These are phyloP conservation scores for Candida sphagnicola DNA, from an alignment of 805 yeast species.

Conservation along the genomic window DNA sequence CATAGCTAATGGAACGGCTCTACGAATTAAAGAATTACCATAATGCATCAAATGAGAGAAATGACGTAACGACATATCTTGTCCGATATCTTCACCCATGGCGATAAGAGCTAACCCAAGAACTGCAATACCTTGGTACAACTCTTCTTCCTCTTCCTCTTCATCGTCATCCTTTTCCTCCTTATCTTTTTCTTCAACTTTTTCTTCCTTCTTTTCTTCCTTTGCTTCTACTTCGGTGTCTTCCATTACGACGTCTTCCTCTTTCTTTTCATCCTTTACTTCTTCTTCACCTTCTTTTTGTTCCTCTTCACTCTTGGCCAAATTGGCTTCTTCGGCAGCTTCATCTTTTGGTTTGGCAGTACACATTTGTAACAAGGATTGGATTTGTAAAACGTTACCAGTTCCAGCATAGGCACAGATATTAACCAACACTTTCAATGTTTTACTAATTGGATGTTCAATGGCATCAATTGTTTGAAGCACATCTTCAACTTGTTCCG, in stretches of 20 bases:
- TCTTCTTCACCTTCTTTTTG: constrained; percentile 27
- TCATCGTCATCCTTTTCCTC: constrained; percentile 25
- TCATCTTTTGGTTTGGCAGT: constrained; percentile 64
- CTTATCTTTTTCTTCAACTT: constrained; percentile 27
- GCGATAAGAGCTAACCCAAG: constrained; percentile 92
- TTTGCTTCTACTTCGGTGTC: constrained; percentile 12
- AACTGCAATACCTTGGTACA: constrained; percentile 84
- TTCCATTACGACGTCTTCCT: constrained; percentile 1
- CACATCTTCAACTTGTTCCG: constrained; percentile 91
- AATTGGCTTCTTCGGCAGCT: constrained; percentile 57
- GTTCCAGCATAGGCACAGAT: constrained; percentile 97
- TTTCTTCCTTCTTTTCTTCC: constrained; percentile 14
- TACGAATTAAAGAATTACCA: constrained; percentile 84
- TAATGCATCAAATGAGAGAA: constrained; percentile 97
- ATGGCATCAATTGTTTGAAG: constrained; percentile 91
- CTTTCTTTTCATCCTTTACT: constrained; percentile 8
- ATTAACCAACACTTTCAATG: constrained; percentile 83
- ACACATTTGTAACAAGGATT: constrained; percentile 83
- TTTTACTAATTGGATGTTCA: constrained; percentile 89
- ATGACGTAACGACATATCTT: constrained; percentile 95
- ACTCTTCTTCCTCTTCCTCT: constrained; percentile 46
- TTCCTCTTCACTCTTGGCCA: constrained; percentile 43
- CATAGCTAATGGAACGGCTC: constrained; percentile 98
- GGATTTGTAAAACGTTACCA: constrained; percentile 94
- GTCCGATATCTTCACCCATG: constrained; percentile 97